A percentile compares a stretch with the other conserved stretches of the same genome.
phyloP scores from a whole-genome alignment of 805 yeast species.

The Monosporozyma aerobia region DNA sequence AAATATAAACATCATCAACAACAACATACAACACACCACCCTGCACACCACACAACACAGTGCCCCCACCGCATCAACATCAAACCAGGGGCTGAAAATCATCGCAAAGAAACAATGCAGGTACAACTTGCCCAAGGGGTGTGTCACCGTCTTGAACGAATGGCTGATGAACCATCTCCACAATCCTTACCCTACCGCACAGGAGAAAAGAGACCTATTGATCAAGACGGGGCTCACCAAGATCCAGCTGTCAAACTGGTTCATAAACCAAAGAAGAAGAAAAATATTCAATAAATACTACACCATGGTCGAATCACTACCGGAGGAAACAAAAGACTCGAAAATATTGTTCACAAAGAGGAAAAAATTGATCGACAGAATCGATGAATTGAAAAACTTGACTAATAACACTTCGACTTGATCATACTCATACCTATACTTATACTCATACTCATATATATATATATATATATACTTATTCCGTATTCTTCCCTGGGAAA shows the following conservation, averaged over 20 bases:
- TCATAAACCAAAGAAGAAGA: slow-evolving; percentile 76
- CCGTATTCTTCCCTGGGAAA: too few relatives aligned
- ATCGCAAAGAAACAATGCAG: slow-evolving; percentile 27
- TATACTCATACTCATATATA: neutral
- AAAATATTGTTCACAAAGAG: slow-evolving; percentile 21
- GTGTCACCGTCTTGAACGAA: slow-evolving; percentile 57
- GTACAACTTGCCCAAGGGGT: slow-evolving; percentile 70
- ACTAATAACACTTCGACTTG: neutral
- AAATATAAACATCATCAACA: too few relatives aligned
- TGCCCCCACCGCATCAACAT: too few relatives aligned
- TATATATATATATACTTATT: too few relatives aligned
- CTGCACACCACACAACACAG: too few relatives aligned
- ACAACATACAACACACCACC: too few relatives aligned
- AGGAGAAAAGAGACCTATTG: slow-evolving; percentile 64
- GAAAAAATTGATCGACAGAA: slow-evolving; percentile 28
- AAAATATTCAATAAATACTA: slow-evolving; percentile 39
- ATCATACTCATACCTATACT: neutral
- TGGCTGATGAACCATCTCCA: slow-evolving; percentile 71
- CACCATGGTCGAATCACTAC: slow-evolving; percentile 8
- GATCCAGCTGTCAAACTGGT: slow-evolving; percentile 81
- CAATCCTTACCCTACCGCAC: slow-evolving; percentile 78
- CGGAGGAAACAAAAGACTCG: neutral
- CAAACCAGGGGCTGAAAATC: neutral
- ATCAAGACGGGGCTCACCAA: slow-evolving; percentile 67
- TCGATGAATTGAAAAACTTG: slow-evolving; percentile 25